Base-by-base conservation (phyloP, 1,139 yeast genomes). In the Wickerhamiella infanticola region DNA sequence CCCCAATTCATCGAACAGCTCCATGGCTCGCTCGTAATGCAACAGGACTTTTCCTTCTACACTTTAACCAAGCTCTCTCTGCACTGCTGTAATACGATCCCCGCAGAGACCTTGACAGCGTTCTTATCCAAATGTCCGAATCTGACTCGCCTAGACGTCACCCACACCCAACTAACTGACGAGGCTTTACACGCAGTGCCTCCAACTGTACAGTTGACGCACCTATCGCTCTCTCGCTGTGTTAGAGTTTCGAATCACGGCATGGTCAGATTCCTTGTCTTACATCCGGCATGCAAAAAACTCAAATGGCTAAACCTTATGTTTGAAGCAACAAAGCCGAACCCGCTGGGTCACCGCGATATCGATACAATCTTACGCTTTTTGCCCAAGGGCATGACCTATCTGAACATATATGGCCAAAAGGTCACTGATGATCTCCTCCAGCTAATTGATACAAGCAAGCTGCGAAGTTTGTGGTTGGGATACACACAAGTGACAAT, bases 11-110 rank as follows among this genome's bases (percentile, higher is more conserved):
- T 76, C 51, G 64, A 67, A 47, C 63, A 81, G 39, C 75, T 88
- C 57, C 77, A 79, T 52, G 62, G 72, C 24, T 69, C 81, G 51
- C 73, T 73, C 11, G 66, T 71, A 47, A 66, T 88, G 45, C 75
- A 79, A 60, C 66, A 85, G 23, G 96, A 86, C 63, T 84, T 86
- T 55, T 84, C 95, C 62, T 95, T 55, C 26, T 61, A 63, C 37
- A 61, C 63, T 36, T 62, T 64, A 49, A 69, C 63, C 59, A 78
- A 82, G 51, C 59, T 86, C 11, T 83, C 94, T 0, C 75, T 86
- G 57, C 95, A 86, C 63, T 95, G 85, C 57, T 86, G 97, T 61
- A 79, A 94, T 3, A 85, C 83, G 51, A 67, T 88, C 42, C 72
- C 85, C 3, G 62, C 75, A 2, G 69, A 68, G 13, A 71, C 72